phyloP scores from a whole-genome alignment of 179 eudicot genomes.

The Nepenthes alata region DNA sequence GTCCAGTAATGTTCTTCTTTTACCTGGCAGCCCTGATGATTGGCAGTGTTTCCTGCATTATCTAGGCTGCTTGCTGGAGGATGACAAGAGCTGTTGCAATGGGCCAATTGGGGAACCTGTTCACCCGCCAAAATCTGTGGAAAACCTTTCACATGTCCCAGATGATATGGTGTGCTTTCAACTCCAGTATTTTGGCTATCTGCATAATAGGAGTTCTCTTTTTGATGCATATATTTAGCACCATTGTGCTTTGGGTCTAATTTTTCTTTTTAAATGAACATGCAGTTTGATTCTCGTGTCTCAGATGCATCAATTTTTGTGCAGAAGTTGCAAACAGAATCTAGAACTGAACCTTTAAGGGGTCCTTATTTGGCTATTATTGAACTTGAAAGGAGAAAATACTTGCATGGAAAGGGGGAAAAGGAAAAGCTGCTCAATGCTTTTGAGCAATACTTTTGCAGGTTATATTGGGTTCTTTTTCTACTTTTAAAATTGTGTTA shows the following conservation, averaged over 20 bases:
- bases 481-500: neutral
- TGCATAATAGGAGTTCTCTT: no score
- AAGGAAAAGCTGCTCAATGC: conserved; percentile 44
- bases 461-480: conserved; percentile 15
- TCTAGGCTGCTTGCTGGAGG: conserved; percentile 83
- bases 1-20: conserved; percentile 10
- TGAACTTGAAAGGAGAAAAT: conserved; percentile 77
- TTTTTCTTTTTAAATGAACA: conserved; percentile 7
- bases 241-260: no score
- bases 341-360: conserved; percentile 46
- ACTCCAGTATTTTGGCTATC: neutral
- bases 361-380: conserved; percentile 70
- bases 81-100: conserved; percentile 41
- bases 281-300: conserved; percentile 73
- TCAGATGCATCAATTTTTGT: conserved; percentile 58
- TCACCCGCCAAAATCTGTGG: conserved; percentile 28
- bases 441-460: conserved; percentile 53
- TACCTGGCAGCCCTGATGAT: conserved; percentile 76
- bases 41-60: conserved; percentile 86
- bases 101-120: conserved; percentile 25
- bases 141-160: conserved; percentile 36
- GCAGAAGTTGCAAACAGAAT: conserved; percentile 36
- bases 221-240: neutral
- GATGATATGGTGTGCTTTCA: conserved; percentile 12
- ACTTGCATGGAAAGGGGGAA: conserved; percentile 59